Evolutionary conservation across 805 yeast species (phyloP).

Genomic region (Starmerella geochares): DNA sequence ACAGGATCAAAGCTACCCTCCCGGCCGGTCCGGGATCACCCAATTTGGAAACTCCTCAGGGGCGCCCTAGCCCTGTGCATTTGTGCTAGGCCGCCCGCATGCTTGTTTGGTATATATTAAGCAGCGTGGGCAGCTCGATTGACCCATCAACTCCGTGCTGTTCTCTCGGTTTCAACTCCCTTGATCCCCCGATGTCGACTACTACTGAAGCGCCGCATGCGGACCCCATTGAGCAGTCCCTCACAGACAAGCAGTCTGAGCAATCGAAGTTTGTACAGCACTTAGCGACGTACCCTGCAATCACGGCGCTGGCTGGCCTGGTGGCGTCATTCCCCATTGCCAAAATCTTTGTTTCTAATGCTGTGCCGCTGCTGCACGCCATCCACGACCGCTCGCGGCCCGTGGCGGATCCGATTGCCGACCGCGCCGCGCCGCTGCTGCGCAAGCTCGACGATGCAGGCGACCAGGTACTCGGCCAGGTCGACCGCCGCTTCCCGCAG

Average conservation of each 20-base stretch:
- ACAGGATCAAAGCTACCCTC: background rate
- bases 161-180: background rate
- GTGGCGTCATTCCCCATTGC: slow-evolving; percentile 49
- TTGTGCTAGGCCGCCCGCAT: background rate
- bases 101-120: background rate
- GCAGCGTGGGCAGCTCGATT: background rate
- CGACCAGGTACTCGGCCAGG: slow-evolving; percentile 44
- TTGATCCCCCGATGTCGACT: background rate
- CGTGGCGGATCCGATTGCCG: slow-evolving; percentile 31
- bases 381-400: slow-evolving; percentile 28
- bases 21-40: background rate
- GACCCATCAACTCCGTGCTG: background rate
- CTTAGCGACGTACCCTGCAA: slow-evolving; percentile 43
- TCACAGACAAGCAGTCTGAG: slow-evolving; percentile 19
- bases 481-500: slow-evolving; percentile 53
- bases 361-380: slow-evolving; percentile 46
- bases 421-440: slow-evolving; percentile 38
- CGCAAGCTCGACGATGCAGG: slow-evolving; percentile 43
- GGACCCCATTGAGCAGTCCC: background rate
- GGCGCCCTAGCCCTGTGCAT: background rate
- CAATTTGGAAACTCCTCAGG: background rate
- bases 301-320: slow-evolving; percentile 50
- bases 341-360: slow-evolving; percentile 50
- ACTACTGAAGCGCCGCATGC: background rate
- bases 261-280: slow-evolving; percentile 39